phyloP scores from a whole-genome alignment of 2,329 filamentous ascomycete species.

The Fusarium tjaetaba region DNA sequence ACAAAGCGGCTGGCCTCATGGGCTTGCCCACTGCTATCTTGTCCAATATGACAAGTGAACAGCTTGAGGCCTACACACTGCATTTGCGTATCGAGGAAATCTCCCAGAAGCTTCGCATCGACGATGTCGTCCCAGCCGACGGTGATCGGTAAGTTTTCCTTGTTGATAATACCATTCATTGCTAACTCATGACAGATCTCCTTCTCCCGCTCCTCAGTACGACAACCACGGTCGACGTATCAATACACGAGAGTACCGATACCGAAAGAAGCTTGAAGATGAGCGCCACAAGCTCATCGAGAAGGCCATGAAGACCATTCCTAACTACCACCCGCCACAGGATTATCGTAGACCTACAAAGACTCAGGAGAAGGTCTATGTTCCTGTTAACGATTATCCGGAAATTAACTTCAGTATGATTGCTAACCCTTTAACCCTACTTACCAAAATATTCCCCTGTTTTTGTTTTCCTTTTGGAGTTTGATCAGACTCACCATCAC shows the following conservation, averaged over 20 bases:
- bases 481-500: conserved; percentile 54
- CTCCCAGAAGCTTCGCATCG: conserved; percentile 98
- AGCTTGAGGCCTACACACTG: conserved; percentile 95
- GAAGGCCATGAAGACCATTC: conserved; percentile 99
- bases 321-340: conserved; percentile 98
- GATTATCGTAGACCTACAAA: conserved; percentile 99
- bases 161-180: not conserved
- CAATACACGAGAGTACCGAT: conserved; percentile 98
- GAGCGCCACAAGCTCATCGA: conserved; percentile 99
- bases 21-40: conserved; percentile 95
- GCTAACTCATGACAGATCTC: conserved; percentile 71
- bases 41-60: conserved; percentile 97
- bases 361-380: conserved; percentile 99
- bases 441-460: conserved; percentile 54
- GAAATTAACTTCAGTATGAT: conserved; percentile 99
- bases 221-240: conserved; percentile 99
- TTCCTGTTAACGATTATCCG: conserved; percentile 99
- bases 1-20: conserved; percentile 98
- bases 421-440: conserved; percentile 97
- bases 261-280: conserved; percentile 97
- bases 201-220: conserved; percentile 95
- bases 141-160: conserved; percentile 80
- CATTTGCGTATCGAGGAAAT: conserved; percentile 99
- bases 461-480: conserved; percentile 56
- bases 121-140: conserved; percentile 97